phyloP scores from a whole-genome alignment of 2,329 filamentous ascomycete species.

The Scedosporium dehoogii region DNA sequence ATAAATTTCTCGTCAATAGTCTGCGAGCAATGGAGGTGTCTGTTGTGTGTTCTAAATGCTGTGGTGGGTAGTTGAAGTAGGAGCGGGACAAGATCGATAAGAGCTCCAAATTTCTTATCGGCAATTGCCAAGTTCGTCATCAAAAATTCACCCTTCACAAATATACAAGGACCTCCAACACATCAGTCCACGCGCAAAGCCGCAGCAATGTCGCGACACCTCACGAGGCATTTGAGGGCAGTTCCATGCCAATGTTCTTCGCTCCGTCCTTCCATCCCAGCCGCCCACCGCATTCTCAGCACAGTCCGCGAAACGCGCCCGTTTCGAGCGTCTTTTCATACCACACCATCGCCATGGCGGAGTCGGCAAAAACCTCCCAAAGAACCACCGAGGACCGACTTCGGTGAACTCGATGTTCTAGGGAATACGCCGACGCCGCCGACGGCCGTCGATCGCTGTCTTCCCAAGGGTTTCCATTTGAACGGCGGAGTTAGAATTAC shows the following conservation, averaged over 20 bases:
- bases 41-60: not conserved
- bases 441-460: conserved; percentile 75
- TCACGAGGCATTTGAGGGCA: not conserved
- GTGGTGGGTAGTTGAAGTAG: not conserved
- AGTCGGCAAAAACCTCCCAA: conserved; percentile 7
- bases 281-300: not conserved
- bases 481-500: conserved; percentile 67
- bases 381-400: conserved; percentile 44
- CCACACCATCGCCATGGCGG: not conserved
- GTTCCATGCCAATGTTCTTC: not conserved
- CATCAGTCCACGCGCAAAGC: not conserved
- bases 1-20: no score
- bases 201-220: not conserved
- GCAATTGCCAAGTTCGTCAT: not conserved
- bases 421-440: conserved; percentile 65
- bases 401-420: conserved; percentile 69
- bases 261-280: not conserved
- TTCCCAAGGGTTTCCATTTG: conserved; percentile 74
- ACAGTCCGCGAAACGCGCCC: not conserved
- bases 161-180: not conserved
- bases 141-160: not conserved
- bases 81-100: not conserved
- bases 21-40: no score
- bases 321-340: not conserved
- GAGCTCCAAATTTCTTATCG: not conserved